phyloP scores from a whole-genome alignment of 768 basidiomycete species.

The Suillus placidus region DNA sequence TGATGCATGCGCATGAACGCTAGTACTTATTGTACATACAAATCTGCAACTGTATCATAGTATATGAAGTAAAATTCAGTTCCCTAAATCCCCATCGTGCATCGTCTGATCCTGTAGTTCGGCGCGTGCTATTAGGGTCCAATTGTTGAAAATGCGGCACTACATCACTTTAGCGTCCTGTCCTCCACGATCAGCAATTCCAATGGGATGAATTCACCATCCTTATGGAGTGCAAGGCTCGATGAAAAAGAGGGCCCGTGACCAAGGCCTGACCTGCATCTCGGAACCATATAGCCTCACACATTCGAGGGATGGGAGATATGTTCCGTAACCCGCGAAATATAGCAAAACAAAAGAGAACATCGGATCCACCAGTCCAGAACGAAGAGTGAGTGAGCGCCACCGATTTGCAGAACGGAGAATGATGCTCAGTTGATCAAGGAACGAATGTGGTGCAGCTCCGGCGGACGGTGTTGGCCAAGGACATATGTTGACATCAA shows the following conservation, averaged over 20 bases:
- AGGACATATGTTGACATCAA: neutral
- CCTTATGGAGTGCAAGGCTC: neutral
- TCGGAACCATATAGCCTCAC: neutral
- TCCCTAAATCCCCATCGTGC: neutral
- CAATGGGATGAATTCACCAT: neutral
- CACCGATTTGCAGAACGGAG: neutral
- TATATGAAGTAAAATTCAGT: neutral
- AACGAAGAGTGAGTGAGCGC: neutral
- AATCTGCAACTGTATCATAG: neutral
- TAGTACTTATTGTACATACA: neutral
- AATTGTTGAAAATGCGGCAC: neutral
- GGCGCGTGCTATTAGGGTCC: neutral
- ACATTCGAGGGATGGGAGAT: neutral
- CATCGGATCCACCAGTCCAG: neutral
- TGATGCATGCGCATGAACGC: too few species aligned
- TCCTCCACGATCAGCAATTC: neutral
- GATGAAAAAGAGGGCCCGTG: neutral
- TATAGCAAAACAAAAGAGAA: neutral
- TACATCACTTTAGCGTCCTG: neutral
- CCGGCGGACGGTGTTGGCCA: neutral
- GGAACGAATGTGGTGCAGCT: neutral
- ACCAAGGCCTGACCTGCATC: neutral
- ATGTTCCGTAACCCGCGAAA: neutral
- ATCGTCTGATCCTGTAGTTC: neutral
- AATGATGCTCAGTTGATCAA: neutral